Evolutionary conservation across 2,329 filamentous ascomycete genomes (phyloP).

Genomic region (Microcyclosporella mali): DNA sequence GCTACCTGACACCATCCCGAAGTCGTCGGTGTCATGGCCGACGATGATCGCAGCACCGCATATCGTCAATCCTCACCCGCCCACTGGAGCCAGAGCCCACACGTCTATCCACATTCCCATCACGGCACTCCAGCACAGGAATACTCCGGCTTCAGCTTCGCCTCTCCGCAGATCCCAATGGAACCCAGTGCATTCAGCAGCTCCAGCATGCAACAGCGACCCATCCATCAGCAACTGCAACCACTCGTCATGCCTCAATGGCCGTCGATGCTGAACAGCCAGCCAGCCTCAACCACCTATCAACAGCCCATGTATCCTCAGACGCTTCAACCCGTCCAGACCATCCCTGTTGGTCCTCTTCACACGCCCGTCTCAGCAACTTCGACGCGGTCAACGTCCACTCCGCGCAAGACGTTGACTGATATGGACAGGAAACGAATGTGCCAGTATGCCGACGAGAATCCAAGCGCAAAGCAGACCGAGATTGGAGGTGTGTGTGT

Average conservation of each 20-base stretch:
- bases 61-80: conserved; percentile 26
- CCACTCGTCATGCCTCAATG: conserved; percentile 71
- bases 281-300: conserved; percentile 37
- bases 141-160: conserved; percentile 60
- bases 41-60: conserved; percentile 25
- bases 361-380: conserved; percentile 48
- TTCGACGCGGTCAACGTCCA: conserved; percentile 36
- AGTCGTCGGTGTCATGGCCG: conserved; percentile 24
- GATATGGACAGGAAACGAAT: conserved; percentile 85
- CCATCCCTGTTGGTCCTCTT: conserved; percentile 46
- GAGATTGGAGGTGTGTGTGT: conserved; percentile 73
- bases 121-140: conserved; percentile 65
- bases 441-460: conserved; percentile 88
- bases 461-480: conserved; percentile 86
- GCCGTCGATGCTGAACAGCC: conserved; percentile 77
- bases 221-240: conserved; percentile 52
- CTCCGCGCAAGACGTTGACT: conserved; percentile 65
- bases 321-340: conserved; percentile 38
- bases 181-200: conserved; percentile 48
- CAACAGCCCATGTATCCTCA: conserved; percentile 59
- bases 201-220: conserved; percentile 50
- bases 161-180: conserved; percentile 55
- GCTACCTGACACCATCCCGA: conserved; percentile 1
- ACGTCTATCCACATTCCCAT: conserved; percentile 49
- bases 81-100: conserved; percentile 23